Evolutionary conservation across 495 filamentous ascomycete genomes (phyloP), one percentile per base, ranked within the genome.

Genomic region (Talaromyces adpressus): DNA sequence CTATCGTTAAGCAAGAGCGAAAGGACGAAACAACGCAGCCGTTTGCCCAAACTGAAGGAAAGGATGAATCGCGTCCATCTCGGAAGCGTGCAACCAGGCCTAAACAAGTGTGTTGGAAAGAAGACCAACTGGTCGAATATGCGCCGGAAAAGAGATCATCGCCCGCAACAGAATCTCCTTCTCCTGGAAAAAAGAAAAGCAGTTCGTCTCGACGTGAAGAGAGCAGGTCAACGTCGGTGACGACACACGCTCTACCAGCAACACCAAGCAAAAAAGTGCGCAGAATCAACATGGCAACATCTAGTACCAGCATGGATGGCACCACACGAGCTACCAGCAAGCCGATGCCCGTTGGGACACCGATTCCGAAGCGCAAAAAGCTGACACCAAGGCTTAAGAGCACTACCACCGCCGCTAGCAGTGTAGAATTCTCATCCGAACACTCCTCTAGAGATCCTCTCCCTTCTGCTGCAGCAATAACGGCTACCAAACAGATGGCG

Each of bases 91-190:
- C 52, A 27, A 7, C 39, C 1, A 6, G 27, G 14, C 14, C n/a
- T 49, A 79, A 79, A 65, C 68, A 63, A 25, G 77, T 81, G 30
- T 69, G 70, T 4, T 81, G 78, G 78, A 79, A 79, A n/a, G 75
- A 81, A 12, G 70, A 74, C 51, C 73, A 68, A 32, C 70, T 81
- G 25, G 75, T 69, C 20, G 63, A 75, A 66, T 77, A 70, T 49
- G 74, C 74, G 66, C 71, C 69, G 45, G 69, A 71, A 34, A 67
- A 68, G 61, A 63, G 14, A 41, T 14, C 20, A 36, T 45, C 22
- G 9, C 23, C 16, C 0, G 36, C 58, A 45, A 11, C 41, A 18
- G 58, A 61, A 23, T 30, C 41, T 16, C 58, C 41, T 9, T 61
- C 58, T 61, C 58, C 58, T 3, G n/a, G 23, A 0, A 49, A 36